phyloP scores from a whole-genome alignment of 345 rosid genomes.

The Eucalyptus coolabah region DNA sequence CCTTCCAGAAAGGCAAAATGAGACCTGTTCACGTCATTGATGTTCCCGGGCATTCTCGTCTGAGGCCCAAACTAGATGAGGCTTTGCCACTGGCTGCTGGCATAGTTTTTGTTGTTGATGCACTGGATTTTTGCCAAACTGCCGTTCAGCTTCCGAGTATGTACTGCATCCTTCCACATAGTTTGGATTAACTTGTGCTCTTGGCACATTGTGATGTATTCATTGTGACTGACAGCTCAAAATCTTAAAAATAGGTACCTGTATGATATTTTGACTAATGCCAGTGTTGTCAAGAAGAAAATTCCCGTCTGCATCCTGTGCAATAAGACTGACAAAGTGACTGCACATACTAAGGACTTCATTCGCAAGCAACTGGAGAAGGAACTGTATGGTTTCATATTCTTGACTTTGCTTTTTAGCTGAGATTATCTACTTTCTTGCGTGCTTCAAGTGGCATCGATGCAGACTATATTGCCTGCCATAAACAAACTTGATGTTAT shows the following conservation, averaged over 20 bases:
- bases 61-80: constrained; percentile 74
- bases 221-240: not conserved
- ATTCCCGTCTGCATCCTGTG: constrained; percentile 75
- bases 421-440: not conserved
- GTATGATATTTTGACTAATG: constrained; percentile 79
- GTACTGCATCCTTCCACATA: not conserved
- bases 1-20: constrained; percentile 47
- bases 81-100: constrained; percentile 81
- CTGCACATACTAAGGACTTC: constrained; percentile 89
- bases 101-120: constrained; percentile 77
- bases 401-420: not conserved
- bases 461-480: not conserved
- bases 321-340: constrained; percentile 90
- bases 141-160: constrained; percentile 74
- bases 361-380: constrained; percentile 86
- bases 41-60: constrained; percentile 93
- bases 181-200: not conserved
- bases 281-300: constrained; percentile 63
- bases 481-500: not conserved
- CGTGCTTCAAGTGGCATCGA: not conserved
- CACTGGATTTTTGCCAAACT: constrained; percentile 77
- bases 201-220: not conserved
- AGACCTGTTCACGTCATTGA: constrained; percentile 84
- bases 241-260: constrained; percentile 46
- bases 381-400: constrained; percentile 61